Base-by-base conservation (phyloP, 768 basidiomycete species). In the Amanita subjunquillea region DNA sequence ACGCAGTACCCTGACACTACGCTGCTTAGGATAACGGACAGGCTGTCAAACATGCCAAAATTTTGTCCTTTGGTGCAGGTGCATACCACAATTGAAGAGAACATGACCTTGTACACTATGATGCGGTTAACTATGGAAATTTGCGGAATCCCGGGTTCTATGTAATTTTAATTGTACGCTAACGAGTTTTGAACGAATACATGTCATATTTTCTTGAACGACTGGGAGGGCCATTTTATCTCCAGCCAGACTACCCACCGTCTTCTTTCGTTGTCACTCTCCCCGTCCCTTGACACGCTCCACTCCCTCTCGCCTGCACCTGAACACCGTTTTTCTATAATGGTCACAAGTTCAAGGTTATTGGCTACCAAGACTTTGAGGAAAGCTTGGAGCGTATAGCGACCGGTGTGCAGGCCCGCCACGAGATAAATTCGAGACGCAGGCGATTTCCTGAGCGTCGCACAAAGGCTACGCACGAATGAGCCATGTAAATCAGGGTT, bases 371-470 rank as follows among this genome's bases (percentile, higher is more conserved):
- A 72, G 8, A 60, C 60, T 9, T 65, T 59, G 39, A 88, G 59
- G 64, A 87, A 87, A 6, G 79, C 68, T 50, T 81, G 73, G 29
- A 90, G 72, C 1, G 85, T 81, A 59, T 86, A 88, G 46, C 83
- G 69, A 3, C 86, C 88, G 0, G 87, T 89, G 58, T 90, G 87
- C 48, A 90, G 58, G 0, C 87, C 87, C 2, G 83, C 83, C 6
- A 89, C 74, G n/a, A 89, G 60, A 59, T 87, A 75, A 45, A 79
- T 61, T 8, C 84, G 76, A 29, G 86, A 68, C 37, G 67, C 55
- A 1, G 65, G 51, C 8, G 67, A 61, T 48, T 62, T 73, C 46
- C 65, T 69, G 32, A 88, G 70, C 15, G 77, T 77, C 55, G 58
- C 52, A 41, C 65, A 65, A 13, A 90, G 67, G 3, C 83, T 74